Evolutionary conservation across 805 yeast species (phyloP), one percentile per base, ranked within the genome.

Genomic region (Schizosaccharomyces cryophilus): DNA sequence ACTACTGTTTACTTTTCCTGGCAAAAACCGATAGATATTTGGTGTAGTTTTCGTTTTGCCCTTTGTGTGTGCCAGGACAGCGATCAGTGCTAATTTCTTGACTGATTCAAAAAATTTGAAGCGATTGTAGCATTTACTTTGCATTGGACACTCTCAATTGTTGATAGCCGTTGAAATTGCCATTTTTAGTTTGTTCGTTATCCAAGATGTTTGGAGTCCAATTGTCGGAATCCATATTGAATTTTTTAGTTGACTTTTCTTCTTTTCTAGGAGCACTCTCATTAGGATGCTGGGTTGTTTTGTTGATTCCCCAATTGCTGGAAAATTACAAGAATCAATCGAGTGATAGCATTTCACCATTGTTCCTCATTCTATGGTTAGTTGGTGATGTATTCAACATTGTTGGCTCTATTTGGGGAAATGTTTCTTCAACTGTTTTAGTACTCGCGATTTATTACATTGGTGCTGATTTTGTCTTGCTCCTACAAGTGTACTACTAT

Each of bases 341-440:
- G n/a, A 51, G 61, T 5, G 96, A 93, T 61, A 96, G 97, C 5
- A 77, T 93, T 21, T 88, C 96, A 6, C 72, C 89, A 48, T 74
- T 85, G 64, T 93, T 93, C 71, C 86, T 93, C 24, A 78, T 87
- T 6, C 75, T 93, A 30, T 93, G 98, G 98, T 75, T 93, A 30
- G 80, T 84, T 0, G 98, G 97, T 58, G 98, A 93, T 71, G 80
- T 90, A 0, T 90, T 93, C 73, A 93, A 93, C 68, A 90, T 90
- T 15, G 70, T 90, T 30, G 98, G 98, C 7, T 89, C 96, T 0
- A 75, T 89, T 3, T 70, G 89, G 65, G 97, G 93, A 72, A 87
- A 88, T 13, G 88, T 90, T 1, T 75, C 93, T 64, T 95, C 96
- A 29, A 93, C 98, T 0, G 93, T 93, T 96, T 67, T 68, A 63